These are phyloP conservation scores for Elaeis guineensis DNA, from an alignment of 176 grass and related monocot genomes.

Conservation along the genomic window DNA sequence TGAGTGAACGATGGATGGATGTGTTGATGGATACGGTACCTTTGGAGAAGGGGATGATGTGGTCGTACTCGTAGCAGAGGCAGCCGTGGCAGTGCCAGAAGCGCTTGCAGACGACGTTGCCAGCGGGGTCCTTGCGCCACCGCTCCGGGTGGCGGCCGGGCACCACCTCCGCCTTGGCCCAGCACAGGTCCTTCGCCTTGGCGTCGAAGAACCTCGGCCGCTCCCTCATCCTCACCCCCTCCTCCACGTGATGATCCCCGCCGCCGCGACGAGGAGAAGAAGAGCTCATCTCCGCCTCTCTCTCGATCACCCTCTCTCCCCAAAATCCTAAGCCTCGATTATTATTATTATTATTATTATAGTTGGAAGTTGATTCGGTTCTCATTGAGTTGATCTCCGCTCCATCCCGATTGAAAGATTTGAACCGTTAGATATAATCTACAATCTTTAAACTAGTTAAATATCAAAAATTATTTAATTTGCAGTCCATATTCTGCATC, in stretches of 20 bases:
- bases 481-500: no score
- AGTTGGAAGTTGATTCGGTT: no score
- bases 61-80: conserved; percentile 91
- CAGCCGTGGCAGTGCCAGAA: conserved; percentile 88
- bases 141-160: conserved; percentile 63
- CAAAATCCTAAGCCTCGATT: no score
- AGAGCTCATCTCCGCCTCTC: conserved; percentile 13
- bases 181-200: conserved; percentile 61
- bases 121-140: conserved; percentile 60
- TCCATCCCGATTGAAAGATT: no score
- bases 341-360: no score
- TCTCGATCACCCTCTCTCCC: no score
- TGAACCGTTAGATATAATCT: no score
- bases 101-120: conserved; percentile 74
- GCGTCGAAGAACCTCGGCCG: conserved; percentile 64
- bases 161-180: conserved; percentile 60
- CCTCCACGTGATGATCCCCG: conserved; percentile 2
- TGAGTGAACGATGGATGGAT: no score
- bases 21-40: conserved; percentile 22
- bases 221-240: conserved; percentile 9
- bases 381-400: no score
- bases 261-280: conserved; percentile 19
- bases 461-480: no score
- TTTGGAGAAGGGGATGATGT: conserved; percentile 89
- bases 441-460: no score